Percentiles rank a stretch among this genome's conserved stretches.
phyloP scores from a whole-genome alignment of 2,329 filamentous ascomycete species.

The Neocatenulostroma microsporum region DNA sequence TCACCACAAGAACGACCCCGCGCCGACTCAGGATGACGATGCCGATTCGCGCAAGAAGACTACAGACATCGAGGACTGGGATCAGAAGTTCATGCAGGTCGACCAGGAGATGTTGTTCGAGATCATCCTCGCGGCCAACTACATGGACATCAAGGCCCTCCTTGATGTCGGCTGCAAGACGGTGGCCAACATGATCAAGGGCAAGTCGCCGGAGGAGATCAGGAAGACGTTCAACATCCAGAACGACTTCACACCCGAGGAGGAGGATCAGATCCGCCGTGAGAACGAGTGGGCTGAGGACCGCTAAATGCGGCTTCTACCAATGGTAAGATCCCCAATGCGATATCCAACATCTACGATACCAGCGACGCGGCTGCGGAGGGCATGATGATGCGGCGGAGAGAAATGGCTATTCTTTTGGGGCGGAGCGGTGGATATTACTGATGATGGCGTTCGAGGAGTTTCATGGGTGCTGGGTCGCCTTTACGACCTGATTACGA shows the following conservation, averaged over 20 bases:
- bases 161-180: slow-evolving; percentile 99
- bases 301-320: slow-evolving; percentile 22
- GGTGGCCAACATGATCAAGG: slow-evolving; percentile 99
- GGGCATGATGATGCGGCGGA: no score
- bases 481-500: no score
- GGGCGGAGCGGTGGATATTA: no score
- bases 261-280: slow-evolving; percentile 81
- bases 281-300: slow-evolving; percentile 47
- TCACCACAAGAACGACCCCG: slow-evolving; percentile 84
- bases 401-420: no score
- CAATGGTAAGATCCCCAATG: no score
- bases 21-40: slow-evolving; percentile 76
- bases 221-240: slow-evolving; percentile 99
- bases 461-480: no score
- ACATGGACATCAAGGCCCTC: slow-evolving; percentile 96
- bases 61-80: slow-evolving; percentile 98
- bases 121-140: slow-evolving; percentile 97
- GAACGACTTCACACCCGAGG: slow-evolving; percentile 97
- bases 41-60: slow-evolving; percentile 95
- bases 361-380: no score
- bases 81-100: slow-evolving; percentile 99
- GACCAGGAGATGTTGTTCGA: slow-evolving; percentile 99
- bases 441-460: no score
- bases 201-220: slow-evolving; percentile 98
- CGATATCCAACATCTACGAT: no score